These are phyloP conservation scores for Cudoniella acicularis DNA, from an alignment of 495 filamentous ascomycete species.

Conservation along the genomic window DNA sequence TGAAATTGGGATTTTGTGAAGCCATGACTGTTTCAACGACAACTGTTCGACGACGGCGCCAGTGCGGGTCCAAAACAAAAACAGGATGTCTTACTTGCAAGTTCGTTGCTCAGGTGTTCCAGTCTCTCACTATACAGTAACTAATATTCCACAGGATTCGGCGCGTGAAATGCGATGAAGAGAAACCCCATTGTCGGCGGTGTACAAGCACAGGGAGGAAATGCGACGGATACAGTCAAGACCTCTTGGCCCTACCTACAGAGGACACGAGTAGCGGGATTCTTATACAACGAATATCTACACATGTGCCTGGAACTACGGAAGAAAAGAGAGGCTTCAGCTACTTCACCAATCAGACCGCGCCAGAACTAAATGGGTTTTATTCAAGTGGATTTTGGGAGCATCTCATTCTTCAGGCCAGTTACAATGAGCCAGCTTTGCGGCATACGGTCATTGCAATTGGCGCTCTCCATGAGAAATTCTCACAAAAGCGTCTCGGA, in stretches of 20 bases:
- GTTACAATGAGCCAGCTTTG: conserved; percentile 5
- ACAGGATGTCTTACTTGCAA: conserved; percentile 8
- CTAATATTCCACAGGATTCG: conserved; percentile 28
- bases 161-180: conserved; percentile 43
- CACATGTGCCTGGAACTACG: conserved; percentile 5
- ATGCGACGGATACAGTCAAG: conserved; percentile 39
- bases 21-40: too few species aligned
- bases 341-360: conserved; percentile 14
- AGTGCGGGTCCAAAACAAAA: neutral
- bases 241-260: neutral
- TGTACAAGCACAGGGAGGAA: conserved; percentile 36
- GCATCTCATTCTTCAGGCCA: conserved; percentile 13
- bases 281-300: conserved; percentile 6
- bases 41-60: too few species aligned
- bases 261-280: neutral
- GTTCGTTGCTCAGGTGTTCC: neutral
- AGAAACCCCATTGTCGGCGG: conserved; percentile 35
- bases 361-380: conserved; percentile 14
- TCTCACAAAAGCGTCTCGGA: neutral
- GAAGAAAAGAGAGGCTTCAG: conserved; percentile 15
- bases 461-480: conserved; percentile 18
- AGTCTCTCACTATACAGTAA: neutral
- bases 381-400: conserved; percentile 15
- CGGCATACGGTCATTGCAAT: conserved; percentile 16
- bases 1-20: too few species aligned